A percentile compares a stretch with the other conserved stretches of the same genome.
Evolutionary conservation across 225 moss, liverwort and hornwort genomes (phyloP).

Genomic region (Climacium dendroides): DNA sequence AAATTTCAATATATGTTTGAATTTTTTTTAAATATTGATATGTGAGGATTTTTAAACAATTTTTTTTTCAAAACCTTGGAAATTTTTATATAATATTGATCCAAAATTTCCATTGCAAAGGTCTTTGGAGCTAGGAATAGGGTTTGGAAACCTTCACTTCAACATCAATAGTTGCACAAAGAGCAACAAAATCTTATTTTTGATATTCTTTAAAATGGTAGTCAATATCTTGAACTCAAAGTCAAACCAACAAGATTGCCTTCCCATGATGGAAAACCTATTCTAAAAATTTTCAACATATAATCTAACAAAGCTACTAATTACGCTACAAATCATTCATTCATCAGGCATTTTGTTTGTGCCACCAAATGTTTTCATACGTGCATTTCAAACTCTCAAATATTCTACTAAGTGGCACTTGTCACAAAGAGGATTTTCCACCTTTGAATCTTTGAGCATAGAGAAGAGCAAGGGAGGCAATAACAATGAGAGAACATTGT

Average conservation of each 20-base stretch:
- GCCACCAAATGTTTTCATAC: too few relatives aligned
- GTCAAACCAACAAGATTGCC: background rate
- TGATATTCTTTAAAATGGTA: background rate
- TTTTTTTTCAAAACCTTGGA: fast-evolving
- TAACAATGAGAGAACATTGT: too few relatives aligned
- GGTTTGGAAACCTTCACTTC: fast-evolving
- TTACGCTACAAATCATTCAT: background rate
- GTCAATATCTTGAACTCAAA: background rate
- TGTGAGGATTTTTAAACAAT: background rate
- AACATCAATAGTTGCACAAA: fast-evolving
- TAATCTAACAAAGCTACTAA: fast-evolving
- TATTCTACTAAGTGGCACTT: background rate
- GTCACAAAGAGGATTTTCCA: background rate
- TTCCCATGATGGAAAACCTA: background rate
- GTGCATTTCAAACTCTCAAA: too few relatives aligned
- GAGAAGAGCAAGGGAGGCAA: background rate
- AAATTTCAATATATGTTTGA: background rate
- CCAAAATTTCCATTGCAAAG: fast-evolving
- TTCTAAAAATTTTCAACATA: background rate
- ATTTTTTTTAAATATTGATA: too few relatives aligned
- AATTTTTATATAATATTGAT: background rate
- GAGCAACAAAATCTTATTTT: too few relatives aligned
- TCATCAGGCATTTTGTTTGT: too few relatives aligned
- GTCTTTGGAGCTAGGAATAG: fast-evolving
- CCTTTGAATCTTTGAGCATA: too few relatives aligned